Conservation (phyloP, 208 protist genomes). For the Crithidia expoeki region DNA sequence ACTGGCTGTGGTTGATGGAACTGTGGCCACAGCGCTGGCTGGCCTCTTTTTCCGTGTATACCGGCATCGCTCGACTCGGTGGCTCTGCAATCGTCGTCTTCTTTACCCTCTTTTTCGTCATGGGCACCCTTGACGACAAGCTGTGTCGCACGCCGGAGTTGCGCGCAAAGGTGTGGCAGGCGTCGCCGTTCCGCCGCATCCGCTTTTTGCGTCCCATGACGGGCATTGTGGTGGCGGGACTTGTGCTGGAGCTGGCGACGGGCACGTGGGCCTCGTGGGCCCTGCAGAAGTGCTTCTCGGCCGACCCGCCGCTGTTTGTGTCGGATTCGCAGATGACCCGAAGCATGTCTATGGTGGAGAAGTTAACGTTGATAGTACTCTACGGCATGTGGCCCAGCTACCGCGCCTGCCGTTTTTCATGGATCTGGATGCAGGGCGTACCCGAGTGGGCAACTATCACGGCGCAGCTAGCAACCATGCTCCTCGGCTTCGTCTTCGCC, state of each 20-base stretch:
- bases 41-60: constrained; percentile 62
- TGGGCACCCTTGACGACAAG: constrained; percentile 31
- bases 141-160: constrained; percentile 20
- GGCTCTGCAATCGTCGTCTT: constrained; percentile 52
- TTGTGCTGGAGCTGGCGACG: constrained; percentile 46
- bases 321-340: constrained; percentile 52
- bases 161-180: constrained; percentile 12
- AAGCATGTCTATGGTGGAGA: constrained; percentile 68
- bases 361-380: constrained; percentile 52
- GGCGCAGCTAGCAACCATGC: constrained; percentile 60
- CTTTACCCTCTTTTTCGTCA: constrained; percentile 41
- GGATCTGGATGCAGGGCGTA: constrained; percentile 64
- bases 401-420: constrained; percentile 67
- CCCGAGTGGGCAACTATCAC: constrained; percentile 45
- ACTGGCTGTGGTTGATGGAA: constrained; percentile 37
- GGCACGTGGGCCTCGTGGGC: constrained; percentile 35
- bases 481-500: constrained; percentile 48
- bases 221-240: constrained; percentile 31
- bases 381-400: constrained; percentile 58
- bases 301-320: constrained; percentile 35
- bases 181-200: constrained; percentile 28
- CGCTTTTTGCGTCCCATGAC: constrained; percentile 23
- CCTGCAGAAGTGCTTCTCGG: constrained; percentile 52
- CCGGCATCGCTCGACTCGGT: constrained; percentile 45
- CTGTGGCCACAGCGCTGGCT: constrained; percentile 69